phyloP scores from a whole-genome alignment of 805 yeast species.

The Myxozyma melibiosi region DNA sequence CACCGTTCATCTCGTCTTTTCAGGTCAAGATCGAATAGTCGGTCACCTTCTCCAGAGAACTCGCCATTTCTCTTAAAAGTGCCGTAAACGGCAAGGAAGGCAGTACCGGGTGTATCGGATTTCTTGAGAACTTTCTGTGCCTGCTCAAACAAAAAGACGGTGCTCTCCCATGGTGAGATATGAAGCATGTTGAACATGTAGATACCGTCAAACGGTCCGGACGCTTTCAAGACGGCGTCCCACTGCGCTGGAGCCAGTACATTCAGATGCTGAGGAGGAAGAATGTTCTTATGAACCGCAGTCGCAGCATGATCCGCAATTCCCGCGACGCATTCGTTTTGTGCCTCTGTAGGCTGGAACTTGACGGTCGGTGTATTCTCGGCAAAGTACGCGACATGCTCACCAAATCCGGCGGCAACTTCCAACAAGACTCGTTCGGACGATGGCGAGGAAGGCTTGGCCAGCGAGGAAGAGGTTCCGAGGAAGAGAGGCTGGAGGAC shows the following conservation, averaged over 20 bases:
- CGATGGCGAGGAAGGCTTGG: background rate
- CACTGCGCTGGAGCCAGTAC: slow-evolving; percentile 18
- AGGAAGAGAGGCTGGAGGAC: slow-evolving; percentile 11
- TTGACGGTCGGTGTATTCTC: slow-evolving; percentile 12
- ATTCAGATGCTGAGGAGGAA: slow-evolving; percentile 19
- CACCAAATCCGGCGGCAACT: slow-evolving; percentile 31
- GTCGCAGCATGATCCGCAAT: slow-evolving; percentile 16
- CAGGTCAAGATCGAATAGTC: slow-evolving; percentile 20
- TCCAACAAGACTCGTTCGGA: slow-evolving; percentile 16
- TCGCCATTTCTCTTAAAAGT: slow-evolving; percentile 30
- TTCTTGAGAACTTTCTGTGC: slow-evolving; percentile 12
- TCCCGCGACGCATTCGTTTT: slow-evolving; percentile 26
- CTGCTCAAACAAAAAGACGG: slow-evolving; percentile 15
- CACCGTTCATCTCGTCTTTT: slow-evolving; percentile 27
- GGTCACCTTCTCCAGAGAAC: slow-evolving; percentile 27
- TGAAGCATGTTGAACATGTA: slow-evolving; percentile 31
- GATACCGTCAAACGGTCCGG: slow-evolving; percentile 22
- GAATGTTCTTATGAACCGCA: slow-evolving; percentile 6
- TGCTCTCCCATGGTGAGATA: slow-evolving; percentile 28
- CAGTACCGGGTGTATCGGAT: background rate
- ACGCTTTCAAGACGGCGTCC: slow-evolving; percentile 4
- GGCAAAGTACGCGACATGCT: slow-evolving; percentile 29
- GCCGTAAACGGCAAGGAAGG: slow-evolving; percentile 29
- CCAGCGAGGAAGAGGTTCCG: slow-evolving; percentile 3
- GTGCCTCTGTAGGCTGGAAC: slow-evolving; percentile 33